Percentiles rank a stretch among this genome's conserved stretches.
Conservation (phyloP, 208 protist genomes). For the Cochliopodium minus region DNA sequence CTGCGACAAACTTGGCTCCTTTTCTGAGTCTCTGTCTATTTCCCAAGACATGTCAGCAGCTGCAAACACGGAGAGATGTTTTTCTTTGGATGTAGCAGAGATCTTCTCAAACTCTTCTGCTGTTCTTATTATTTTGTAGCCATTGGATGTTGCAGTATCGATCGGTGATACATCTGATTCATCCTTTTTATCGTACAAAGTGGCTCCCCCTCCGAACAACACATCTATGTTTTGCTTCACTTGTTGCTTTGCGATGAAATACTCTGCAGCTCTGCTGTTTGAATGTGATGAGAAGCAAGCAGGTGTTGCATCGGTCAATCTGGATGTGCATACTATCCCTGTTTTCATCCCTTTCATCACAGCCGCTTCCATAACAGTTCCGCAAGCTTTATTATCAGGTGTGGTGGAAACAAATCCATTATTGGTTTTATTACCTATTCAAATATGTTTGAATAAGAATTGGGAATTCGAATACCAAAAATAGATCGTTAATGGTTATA, state of each 20-base stretch:
- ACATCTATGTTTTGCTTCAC: neutral
- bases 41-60: neutral
- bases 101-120: too few species aligned
- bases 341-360: neutral
- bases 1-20: neutral
- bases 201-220: neutral
- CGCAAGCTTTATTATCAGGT: too few species aligned
- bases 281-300: neutral
- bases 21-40: neutral
- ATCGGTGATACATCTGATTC: neutral
- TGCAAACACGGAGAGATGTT: too few species aligned
- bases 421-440: too few species aligned
- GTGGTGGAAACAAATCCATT: too few species aligned
- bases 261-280: neutral
- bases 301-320: constrained; percentile 1
- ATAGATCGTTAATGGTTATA: too few species aligned
- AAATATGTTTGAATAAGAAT: too few species aligned
- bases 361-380: neutral
- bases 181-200: neutral
- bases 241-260: neutral
- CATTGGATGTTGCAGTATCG: neutral
- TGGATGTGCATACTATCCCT: neutral
- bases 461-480: too few species aligned
- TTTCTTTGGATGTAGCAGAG: too few species aligned
- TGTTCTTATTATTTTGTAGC: neutral